phyloP scores from a whole-genome alignment of 2,329 filamentous ascomycete species.

The Cladorrhinum sp. region DNA sequence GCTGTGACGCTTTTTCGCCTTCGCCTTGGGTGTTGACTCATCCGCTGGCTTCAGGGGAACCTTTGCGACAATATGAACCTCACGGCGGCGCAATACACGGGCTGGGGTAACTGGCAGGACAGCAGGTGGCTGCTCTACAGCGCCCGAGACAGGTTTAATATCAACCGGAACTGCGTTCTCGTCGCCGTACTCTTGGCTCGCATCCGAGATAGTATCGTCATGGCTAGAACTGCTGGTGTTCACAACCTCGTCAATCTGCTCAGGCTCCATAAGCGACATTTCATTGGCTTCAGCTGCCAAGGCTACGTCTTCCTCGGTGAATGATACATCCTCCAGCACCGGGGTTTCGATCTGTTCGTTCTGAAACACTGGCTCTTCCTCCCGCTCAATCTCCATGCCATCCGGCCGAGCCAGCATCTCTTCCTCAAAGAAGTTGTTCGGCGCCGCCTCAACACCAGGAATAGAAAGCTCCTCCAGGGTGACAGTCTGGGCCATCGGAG shows the following conservation, averaged over 20 bases:
- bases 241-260: constrained; percentile 37
- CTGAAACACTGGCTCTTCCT: constrained; percentile 32
- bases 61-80: constrained; percentile 73
- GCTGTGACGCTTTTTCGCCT: constrained; percentile 46
- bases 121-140: constrained; percentile 25
- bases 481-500: constrained; percentile 22
- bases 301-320: constrained; percentile 55
- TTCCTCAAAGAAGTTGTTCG: constrained; percentile 58
- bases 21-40: constrained; percentile 45
- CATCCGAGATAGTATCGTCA: constrained; percentile 55
- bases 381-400: constrained; percentile 33
- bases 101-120: constrained; percentile 55
- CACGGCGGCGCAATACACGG: constrained; percentile 44
- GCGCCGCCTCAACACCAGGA: constrained; percentile 34
- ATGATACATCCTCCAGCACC: constrained; percentile 45
- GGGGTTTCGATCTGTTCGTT: constrained; percentile 30
- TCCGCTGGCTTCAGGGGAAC: constrained; percentile 70
- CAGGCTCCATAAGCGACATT: constrained; percentile 54
- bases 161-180: constrained; percentile 61
- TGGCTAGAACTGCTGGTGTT: constrained; percentile 30
- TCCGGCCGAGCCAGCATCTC: constrained; percentile 48
- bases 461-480: constrained; percentile 13
- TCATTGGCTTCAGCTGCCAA: constrained; percentile 58
- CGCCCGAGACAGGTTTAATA: constrained; percentile 39
- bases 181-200: constrained; percentile 64